phyloP scores from a whole-genome alignment of 768 basidiomycete genomes.

The Goffeauzyma gilvescens region DNA sequence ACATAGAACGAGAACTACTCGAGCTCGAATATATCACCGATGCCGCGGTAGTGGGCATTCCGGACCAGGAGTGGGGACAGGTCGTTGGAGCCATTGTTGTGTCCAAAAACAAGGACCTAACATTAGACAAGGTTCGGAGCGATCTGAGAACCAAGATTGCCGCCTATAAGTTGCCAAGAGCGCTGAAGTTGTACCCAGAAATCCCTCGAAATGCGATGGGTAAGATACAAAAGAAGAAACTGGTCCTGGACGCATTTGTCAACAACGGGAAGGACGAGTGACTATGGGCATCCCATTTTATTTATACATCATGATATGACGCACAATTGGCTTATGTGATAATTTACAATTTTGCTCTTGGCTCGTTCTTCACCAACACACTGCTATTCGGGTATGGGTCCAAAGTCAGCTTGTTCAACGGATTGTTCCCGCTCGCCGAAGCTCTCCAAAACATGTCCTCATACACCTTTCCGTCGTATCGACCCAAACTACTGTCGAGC shows the following conservation, averaged over 20 bases:
- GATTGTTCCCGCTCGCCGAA: slow-evolving; percentile 3
- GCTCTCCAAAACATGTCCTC: slow-evolving; percentile 8
- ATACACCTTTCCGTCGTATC: slow-evolving; percentile 7
- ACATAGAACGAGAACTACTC: slow-evolving; percentile 22
- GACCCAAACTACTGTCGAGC: slow-evolving; percentile 9
- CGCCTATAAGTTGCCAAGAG: slow-evolving; percentile 13
- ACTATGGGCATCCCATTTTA: too few relatives aligned
- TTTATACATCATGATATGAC: too few relatives aligned
- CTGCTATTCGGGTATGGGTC: slow-evolving; percentile 5
- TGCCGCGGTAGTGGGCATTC: slow-evolving; percentile 21
- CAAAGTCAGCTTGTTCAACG: slow-evolving; percentile 5
- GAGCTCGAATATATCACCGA: slow-evolving; percentile 20
- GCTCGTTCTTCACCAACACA: slow-evolving; percentile 3
- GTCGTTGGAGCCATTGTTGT: slow-evolving; percentile 17
- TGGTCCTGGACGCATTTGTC: too few relatives aligned
- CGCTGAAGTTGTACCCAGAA: slow-evolving; percentile 12
- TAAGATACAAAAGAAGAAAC: slow-evolving; percentile 15
- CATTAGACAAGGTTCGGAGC: slow-evolving; percentile 9
- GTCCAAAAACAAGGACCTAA: slow-evolving; percentile 2
- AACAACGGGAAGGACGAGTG: too few relatives aligned
- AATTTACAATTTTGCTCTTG: slow-evolving; percentile 1
- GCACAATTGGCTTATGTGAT: too few relatives aligned
- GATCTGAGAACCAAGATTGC: slow-evolving; percentile 11
- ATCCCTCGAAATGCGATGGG: slow-evolving; percentile 19
- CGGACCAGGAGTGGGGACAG: slow-evolving; percentile 25